These are phyloP conservation scores for Jamesozyma rosinii DNA, from an alignment of 805 yeast genomes.

Conservation along the genomic window DNA sequence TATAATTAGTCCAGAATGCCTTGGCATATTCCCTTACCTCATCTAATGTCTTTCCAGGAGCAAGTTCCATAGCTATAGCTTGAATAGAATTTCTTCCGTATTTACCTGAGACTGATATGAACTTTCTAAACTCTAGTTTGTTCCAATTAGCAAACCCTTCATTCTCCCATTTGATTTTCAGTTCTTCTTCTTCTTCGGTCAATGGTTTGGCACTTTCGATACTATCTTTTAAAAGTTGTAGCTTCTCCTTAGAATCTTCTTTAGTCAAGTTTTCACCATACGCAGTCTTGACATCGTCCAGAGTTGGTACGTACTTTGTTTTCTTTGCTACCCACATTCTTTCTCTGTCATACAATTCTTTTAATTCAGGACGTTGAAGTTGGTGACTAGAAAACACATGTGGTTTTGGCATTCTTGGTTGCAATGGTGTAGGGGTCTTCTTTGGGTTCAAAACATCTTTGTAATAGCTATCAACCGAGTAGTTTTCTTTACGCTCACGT, in stretches of 20 bases:
- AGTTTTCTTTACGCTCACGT: constrained; percentile 67
- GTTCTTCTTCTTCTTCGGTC: constrained; percentile 68
- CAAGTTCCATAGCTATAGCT: constrained; percentile 66
- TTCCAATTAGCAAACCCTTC: constrained; percentile 80
- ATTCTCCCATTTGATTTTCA: constrained; percentile 47
- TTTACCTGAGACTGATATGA: constrained; percentile 65
- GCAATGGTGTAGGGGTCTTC: constrained; percentile 36
- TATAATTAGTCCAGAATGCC: constrained; percentile 73
- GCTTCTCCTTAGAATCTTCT: constrained; percentile 37
- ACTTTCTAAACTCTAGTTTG: constrained; percentile 78
- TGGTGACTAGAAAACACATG: constrained; percentile 82
- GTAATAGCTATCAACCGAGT: constrained; percentile 79
- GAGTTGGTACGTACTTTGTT: constrained; percentile 55
- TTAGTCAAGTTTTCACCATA: constrained; percentile 34
- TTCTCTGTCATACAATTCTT: constrained; percentile 73
- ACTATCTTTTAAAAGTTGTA: constrained; percentile 55
- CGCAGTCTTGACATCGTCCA: constrained; percentile 41
- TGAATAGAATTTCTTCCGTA: constrained; percentile 71
- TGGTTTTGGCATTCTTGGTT: constrained; percentile 83
- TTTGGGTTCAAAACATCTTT: constrained; percentile 72
- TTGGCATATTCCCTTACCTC: constrained; percentile 72
- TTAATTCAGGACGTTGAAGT: constrained; percentile 66
- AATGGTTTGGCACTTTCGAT: constrained; percentile 69
- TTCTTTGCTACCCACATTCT: constrained; percentile 66
- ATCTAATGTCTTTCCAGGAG: constrained; percentile 65